Conservation (phyloP, 371 early-diverging fungal species). For the Coemansia sp. region DNA sequence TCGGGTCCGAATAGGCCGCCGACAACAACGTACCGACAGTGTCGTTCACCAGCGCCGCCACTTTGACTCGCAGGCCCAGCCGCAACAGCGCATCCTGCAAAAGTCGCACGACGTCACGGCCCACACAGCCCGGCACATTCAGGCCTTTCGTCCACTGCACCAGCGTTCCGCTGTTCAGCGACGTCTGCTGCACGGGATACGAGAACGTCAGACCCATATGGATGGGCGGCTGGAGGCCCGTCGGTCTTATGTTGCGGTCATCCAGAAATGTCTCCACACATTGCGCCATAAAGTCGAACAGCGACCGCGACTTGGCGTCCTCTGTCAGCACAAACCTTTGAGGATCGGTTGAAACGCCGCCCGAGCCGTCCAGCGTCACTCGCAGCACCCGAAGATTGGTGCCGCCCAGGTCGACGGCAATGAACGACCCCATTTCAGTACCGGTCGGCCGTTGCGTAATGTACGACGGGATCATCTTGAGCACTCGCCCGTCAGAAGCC, state of each 20-base stretch:
- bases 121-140: conserved; percentile 72
- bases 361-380: conserved; percentile 72
- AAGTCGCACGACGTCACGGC: conserved; percentile 83
- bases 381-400: conserved; percentile 83
- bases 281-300: conserved; percentile 95
- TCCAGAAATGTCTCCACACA: conserved; percentile 78
- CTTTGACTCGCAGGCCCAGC: conserved; percentile 55
- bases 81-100: conserved; percentile 77
- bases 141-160: conserved; percentile 95
- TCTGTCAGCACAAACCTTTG: conserved; percentile 66
- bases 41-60: conserved; percentile 82
- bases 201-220: conserved; percentile 92
- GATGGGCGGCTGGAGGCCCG: conserved; percentile 30
- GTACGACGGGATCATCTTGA: conserved; percentile 75
- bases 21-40: conserved; percentile 93
- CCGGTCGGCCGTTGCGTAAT: conserved; percentile 80
- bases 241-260: conserved; percentile 55
- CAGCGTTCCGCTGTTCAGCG: conserved; percentile 74
- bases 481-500: conserved; percentile 29
- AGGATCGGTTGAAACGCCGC: conserved; percentile 59
- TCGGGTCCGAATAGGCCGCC: conserved; percentile 79
- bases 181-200: conserved; percentile 87
- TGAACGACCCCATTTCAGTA: conserved; percentile 79
- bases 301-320: conserved; percentile 68
- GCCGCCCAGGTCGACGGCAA: conserved; percentile 93